A percentile compares a stretch with the other conserved stretches of the same genome.
phyloP scores from a whole-genome alignment of 345 rosid species.

The Jatropha curcas region DNA sequence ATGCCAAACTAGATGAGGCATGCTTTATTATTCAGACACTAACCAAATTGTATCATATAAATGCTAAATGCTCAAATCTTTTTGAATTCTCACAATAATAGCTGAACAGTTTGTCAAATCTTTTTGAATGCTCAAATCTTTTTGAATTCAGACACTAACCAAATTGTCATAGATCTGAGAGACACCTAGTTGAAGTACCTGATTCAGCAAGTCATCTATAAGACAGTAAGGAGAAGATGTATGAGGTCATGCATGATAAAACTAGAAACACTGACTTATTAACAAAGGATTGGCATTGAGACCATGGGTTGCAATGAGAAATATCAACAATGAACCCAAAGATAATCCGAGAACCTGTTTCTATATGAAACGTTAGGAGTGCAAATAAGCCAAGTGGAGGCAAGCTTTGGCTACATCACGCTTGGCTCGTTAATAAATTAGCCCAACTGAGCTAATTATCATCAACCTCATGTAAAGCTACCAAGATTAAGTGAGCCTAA shows the following conservation, averaged over 20 bases:
- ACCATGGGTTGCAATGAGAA: not conserved
- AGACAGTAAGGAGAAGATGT: not conserved
- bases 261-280: not conserved
- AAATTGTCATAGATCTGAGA: not conserved
- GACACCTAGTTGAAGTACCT: not conserved
- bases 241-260: not conserved
- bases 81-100: not conserved
- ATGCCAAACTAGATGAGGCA: not conserved
- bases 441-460: no score
- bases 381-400: no score
- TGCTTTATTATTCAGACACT: not conserved
- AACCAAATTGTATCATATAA: not conserved
- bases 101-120: not conserved
- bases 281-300: not conserved
- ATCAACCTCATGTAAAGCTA: no score
- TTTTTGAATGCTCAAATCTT: no score
- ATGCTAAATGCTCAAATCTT: no score
- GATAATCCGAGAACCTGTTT: conserved; percentile 1
- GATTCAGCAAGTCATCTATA: not conserved
- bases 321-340: not conserved
- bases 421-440: no score
- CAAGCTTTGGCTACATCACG: no score
- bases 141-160: no score
- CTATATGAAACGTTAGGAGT: no score
- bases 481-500: no score